Percentiles rank a stretch among this genome's conserved stretches.
phyloP scores from a whole-genome alignment of 2,329 filamentous ascomycete genomes.

The Ascosphaera aggregata region DNA sequence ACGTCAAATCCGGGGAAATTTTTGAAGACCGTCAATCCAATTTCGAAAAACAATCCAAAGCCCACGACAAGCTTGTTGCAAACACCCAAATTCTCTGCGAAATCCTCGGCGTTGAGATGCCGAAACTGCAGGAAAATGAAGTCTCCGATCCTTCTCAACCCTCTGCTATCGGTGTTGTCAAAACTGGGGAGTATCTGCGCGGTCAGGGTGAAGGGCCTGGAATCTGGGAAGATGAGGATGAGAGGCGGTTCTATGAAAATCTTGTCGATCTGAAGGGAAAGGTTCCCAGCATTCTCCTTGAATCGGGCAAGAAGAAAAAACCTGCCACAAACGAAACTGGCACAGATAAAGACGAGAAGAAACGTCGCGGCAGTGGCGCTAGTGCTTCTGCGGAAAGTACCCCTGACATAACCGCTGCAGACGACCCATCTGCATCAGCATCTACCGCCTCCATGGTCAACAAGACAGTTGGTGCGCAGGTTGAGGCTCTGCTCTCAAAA shows the following conservation, averaged over 20 bases:
- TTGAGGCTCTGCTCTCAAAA: conserved; percentile 67
- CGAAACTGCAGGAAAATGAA: conserved; percentile 68
- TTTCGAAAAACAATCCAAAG: conserved; percentile 82
- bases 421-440: conserved; percentile 55
- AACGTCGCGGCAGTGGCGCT: conserved; percentile 13
- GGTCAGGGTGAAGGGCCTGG: conserved; percentile 77
- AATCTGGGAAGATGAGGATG: conserved; percentile 98
- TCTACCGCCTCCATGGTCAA: conserved; percentile 93
- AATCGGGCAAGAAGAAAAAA: conserved; percentile 92
- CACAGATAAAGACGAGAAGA: conserved; percentile 3
- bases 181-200: conserved; percentile 77
- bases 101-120: conserved; percentile 75
- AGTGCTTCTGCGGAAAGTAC: conserved; percentile 19
- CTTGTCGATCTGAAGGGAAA: conserved; percentile 87
- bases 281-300: conserved; percentile 77
- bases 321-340: conserved; percentile 21
- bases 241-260: conserved; percentile 95
- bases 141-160: conserved; percentile 40
- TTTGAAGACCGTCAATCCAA: conserved; percentile 94
- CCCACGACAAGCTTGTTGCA: conserved; percentile 68
- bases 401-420: conserved; percentile 30
- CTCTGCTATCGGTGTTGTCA: conserved; percentile 75
- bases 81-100: conserved; percentile 87
- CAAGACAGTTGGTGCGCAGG: conserved; percentile 91
- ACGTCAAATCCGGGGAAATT: conserved; percentile 94